phyloP scores from a whole-genome alignment of 345 rosid species.

The Gossypium stocksii region DNA sequence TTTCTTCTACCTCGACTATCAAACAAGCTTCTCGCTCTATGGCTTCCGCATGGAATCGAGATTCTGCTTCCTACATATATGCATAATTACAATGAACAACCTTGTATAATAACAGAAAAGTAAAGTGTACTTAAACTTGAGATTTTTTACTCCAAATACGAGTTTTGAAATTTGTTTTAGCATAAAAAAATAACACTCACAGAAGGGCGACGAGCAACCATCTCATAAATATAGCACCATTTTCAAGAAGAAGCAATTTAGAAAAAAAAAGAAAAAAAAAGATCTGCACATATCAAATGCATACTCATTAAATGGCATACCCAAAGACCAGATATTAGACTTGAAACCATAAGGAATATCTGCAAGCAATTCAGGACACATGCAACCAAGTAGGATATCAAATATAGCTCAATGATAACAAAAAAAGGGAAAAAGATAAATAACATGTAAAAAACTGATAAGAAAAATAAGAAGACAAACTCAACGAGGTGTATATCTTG shows the following conservation, averaged over 20 bases:
- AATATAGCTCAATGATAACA: background rate
- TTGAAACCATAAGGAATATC: slow-evolving; percentile 98
- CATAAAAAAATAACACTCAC: slow-evolving; percentile 42
- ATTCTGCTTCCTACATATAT: slow-evolving; percentile 36
- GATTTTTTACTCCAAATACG: slow-evolving; percentile 10
- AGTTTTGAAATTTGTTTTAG: background rate
- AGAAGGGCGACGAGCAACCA: slow-evolving; percentile 66
- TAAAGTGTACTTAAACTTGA: background rate
- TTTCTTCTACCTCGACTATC: too few species aligned
- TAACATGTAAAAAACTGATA: background rate
- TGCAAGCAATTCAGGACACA: slow-evolving; percentile 95
- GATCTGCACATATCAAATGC: background rate
- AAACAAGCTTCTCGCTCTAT: too few species aligned
- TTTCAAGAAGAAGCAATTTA: slow-evolving; percentile 34
- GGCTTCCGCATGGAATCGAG: too few species aligned
- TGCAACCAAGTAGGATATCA: background rate
- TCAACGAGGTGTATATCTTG: slow-evolving; percentile 93
- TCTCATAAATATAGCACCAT: slow-evolving; percentile 98
- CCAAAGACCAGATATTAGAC: slow-evolving; percentile 96
- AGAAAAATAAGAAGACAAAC: slow-evolving; percentile 18
- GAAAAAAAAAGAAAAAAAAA: background rate
- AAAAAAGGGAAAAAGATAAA: slow-evolving; percentile 22
- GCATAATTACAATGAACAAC: slow-evolving; percentile 12
- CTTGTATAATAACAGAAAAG: background rate
- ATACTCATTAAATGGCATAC: slow-evolving; percentile 32